Evolutionary conservation across 2,329 filamentous ascomycete genomes (phyloP).

Genomic region (Pseudocercospora crystallina): DNA sequence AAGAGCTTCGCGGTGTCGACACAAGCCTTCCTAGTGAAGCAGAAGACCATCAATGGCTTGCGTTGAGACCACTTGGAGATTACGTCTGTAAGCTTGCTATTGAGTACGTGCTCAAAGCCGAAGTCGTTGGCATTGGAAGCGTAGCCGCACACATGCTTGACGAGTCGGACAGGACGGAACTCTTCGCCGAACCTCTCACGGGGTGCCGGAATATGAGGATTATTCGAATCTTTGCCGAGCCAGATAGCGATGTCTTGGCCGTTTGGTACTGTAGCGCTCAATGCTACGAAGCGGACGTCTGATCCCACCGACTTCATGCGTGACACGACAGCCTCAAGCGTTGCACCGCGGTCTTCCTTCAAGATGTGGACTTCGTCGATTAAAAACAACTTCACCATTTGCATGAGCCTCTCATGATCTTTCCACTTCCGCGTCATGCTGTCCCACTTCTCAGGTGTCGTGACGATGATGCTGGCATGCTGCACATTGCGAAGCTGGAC

Average conservation of each 20-base stretch:
- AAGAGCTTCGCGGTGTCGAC: conserved; percentile 67
- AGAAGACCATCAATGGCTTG: conserved; percentile 83
- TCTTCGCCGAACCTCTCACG: conserved; percentile 74
- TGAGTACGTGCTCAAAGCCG: conserved; percentile 70
- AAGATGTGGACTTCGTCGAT: conserved; percentile 88
- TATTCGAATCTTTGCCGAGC: conserved; percentile 67
- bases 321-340: conserved; percentile 78
- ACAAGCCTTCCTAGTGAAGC: conserved; percentile 71
- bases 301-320: conserved; percentile 80
- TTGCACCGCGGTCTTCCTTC: conserved; percentile 75
- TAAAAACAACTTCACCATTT: conserved; percentile 74
- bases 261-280: conserved; percentile 83
- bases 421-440: conserved; percentile 85
- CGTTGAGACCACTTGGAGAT: conserved; percentile 65
- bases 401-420: conserved; percentile 72
- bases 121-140: conserved; percentile 67
- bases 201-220: conserved; percentile 62
- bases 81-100: conserved; percentile 63
- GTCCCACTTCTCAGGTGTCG: conserved; percentile 90
- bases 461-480: conserved; percentile 77
- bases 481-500: conserved; percentile 67
- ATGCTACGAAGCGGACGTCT: conserved; percentile 73
- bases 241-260: conserved; percentile 76
- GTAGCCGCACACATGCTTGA: conserved; percentile 76
- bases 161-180: conserved; percentile 73